Evolutionary conservation across 2,329 filamentous ascomycete species (phyloP), one percentile per base, ranked within the genome.

Genomic region (Chalaropsis ovoidea): DNA sequence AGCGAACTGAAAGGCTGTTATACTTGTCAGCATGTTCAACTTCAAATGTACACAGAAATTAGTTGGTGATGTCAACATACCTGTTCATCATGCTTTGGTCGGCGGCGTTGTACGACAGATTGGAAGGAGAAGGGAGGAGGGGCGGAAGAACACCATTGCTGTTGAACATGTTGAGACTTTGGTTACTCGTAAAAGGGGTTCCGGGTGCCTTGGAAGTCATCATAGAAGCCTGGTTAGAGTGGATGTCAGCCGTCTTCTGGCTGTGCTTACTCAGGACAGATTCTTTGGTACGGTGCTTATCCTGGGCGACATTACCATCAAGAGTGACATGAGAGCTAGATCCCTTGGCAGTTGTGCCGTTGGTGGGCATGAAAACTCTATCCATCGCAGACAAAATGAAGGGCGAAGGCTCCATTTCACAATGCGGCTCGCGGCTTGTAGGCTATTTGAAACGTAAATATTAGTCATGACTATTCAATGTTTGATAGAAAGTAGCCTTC

Each of bases 71-170:
- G 22, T 24, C 22, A 6, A 35, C 61, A 62, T 54, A 63, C 62
- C 47, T 63, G 31, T 63, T 63, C 45, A 63, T 63, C 62, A 63
- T 63, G 62, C 15, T 52, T 43, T 63, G 62, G 62, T 63, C 62
- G 45, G 35, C 17, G 35, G 45, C 19, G n/a, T 39, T 35, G n/a
- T 52, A 54, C 13, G 45, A n/a, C 27, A 52, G 49, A 11, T 15
- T 39, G 13, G 62, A 19, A 39, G 27, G n/a, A 15, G 27, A 41
- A 22, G 62, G 45, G 22, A 52, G 22, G 1, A 63, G 45, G 8
- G 62, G 24, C 27, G 62, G 45, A 10, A 63, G 45, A 39, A 63
- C 45, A 15, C 42, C 45, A 13, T 63, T 49, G 31, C 5, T 47
- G n/a, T 58, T 58, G 8, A 58, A 58, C 13, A 58, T 58, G 15